A percentile compares a stretch with the other conserved stretches of the same genome.
Conservation (phyloP, 257 asterid species). For the Marsdenia floribunda region DNA sequence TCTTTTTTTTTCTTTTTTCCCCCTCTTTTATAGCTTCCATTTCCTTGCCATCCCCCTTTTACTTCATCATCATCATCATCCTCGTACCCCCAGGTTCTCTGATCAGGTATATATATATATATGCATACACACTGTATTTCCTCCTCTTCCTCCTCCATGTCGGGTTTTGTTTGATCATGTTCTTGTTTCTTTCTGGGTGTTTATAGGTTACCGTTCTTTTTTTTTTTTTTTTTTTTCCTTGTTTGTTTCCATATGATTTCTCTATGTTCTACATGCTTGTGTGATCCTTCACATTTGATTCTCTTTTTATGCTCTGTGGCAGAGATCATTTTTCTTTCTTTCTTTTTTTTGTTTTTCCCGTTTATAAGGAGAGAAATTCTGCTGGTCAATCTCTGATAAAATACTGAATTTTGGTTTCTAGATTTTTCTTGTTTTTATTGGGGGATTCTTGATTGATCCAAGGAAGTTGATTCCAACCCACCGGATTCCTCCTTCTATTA, state of each 20-base stretch:
- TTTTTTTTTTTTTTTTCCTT: background rate
- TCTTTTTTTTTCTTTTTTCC: background rate
- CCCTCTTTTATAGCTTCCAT: background rate
- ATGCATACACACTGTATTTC: too few relatives aligned
- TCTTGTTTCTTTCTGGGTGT: background rate
- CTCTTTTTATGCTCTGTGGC: background rate
- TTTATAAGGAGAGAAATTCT: background rate
- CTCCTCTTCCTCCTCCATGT: too few relatives aligned
- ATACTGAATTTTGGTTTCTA: background rate
- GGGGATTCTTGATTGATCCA: conserved; percentile 7
- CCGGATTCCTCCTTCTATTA: background rate
- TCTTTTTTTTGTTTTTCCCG: too few relatives aligned
- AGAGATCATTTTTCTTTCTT: background rate
- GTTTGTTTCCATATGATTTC: background rate
- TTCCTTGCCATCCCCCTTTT: background rate
- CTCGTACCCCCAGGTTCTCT: background rate
- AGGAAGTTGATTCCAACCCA: background rate
- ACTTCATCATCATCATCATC: background rate
- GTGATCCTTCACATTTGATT: background rate
- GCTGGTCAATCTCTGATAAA: background rate
- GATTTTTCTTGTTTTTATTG: background rate
- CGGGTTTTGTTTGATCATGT: background rate
- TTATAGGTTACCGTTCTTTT: background rate
- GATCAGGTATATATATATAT: conserved; percentile 4
- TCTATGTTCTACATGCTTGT: background rate